phyloP scores from a whole-genome alignment of 108 stramenopile species.

The Discostella pseudostelligera region DNA sequence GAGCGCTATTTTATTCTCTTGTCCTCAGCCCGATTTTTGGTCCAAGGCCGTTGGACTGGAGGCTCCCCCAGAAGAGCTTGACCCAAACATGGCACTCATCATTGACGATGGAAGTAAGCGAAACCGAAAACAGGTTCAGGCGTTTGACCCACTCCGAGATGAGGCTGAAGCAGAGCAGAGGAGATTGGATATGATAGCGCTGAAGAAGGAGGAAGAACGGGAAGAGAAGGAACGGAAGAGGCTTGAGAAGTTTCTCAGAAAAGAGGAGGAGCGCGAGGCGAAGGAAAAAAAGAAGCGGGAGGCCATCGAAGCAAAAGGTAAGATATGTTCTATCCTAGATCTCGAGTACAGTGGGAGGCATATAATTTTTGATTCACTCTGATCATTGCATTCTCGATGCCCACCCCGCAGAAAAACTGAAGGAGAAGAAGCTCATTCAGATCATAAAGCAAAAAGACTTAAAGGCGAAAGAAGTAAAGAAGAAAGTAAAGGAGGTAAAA shows the following conservation, averaged over 20 bases:
- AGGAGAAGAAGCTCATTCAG: slow-evolving; percentile 32
- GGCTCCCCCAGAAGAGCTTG: slow-evolving; percentile 72
- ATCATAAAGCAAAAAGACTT: slow-evolving; percentile 21
- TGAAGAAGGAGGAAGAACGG: slow-evolving; percentile 57
- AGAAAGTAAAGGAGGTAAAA: slow-evolving; percentile 43
- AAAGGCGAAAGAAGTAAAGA: slow-evolving; percentile 37
- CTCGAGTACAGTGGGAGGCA: too few relatives aligned
- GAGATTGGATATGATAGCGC: slow-evolving; percentile 64
- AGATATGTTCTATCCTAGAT: slow-evolving; percentile 14
- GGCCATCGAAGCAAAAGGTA: slow-evolving; percentile 39
- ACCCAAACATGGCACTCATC: slow-evolving; percentile 60
- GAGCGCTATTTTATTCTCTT: not conserved
- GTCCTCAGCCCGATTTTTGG: slow-evolving; percentile 87
- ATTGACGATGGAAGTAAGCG: slow-evolving; percentile 78
- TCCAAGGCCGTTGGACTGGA: slow-evolving; percentile 74
- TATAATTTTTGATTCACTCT: too few relatives aligned
- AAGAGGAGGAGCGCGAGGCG: slow-evolving; percentile 53
- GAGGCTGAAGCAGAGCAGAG: slow-evolving; percentile 61
- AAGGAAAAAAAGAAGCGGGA: slow-evolving; percentile 62
- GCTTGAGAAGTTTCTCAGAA: slow-evolving; percentile 54
- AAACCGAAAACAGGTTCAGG: slow-evolving; percentile 76
- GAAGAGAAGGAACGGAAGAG: slow-evolving; percentile 70
- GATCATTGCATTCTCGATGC: too few relatives aligned
- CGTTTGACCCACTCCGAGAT: slow-evolving; percentile 73
- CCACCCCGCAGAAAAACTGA: slow-evolving; percentile 20